Evolutionary conservation across 345 rosid genomes (phyloP).

Genomic region (Rhizophora mangle): DNA sequence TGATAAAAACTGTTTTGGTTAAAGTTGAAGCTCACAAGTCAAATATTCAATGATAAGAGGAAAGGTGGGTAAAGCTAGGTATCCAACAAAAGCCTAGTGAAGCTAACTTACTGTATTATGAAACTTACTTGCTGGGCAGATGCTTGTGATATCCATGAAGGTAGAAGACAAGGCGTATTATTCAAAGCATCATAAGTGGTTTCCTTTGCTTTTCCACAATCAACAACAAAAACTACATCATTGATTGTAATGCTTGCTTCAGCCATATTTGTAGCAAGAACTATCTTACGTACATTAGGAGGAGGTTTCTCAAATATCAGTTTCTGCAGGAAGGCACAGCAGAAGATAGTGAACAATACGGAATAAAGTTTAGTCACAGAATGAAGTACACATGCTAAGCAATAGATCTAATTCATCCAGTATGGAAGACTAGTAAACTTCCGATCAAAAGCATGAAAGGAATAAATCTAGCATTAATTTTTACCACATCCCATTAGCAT

Average conservation of each 20-base stretch:
- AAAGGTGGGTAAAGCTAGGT: too few relatives aligned
- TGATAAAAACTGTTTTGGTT: too few relatives aligned
- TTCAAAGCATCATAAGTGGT: conserved; percentile 98
- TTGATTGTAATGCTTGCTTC: conserved; percentile 98
- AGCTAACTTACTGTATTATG: conserved; percentile 6
- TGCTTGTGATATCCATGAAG: conserved; percentile 98
- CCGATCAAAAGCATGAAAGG: too few relatives aligned
- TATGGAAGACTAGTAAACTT: too few relatives aligned
- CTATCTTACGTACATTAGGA: conserved; percentile 75
- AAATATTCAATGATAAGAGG: too few relatives aligned
- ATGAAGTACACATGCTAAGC: background rate
- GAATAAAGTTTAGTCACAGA: background rate
- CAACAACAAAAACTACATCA: conserved; percentile 90
- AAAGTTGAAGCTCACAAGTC: too few relatives aligned
- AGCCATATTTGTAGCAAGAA: conserved; percentile 98
- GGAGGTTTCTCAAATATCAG: conserved; percentile 84
- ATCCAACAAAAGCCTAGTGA: background rate
- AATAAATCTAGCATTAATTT: too few relatives aligned
- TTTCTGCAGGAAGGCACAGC: conserved; percentile 48
- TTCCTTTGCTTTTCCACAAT: conserved; percentile 98
- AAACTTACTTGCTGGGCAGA: conserved; percentile 80
- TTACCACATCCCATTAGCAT: too few relatives aligned
- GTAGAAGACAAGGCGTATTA: conserved; percentile 96
- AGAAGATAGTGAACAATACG: conserved; percentile 12
- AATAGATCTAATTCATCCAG: too few relatives aligned